Base-by-base conservation (phyloP, 148 eudicot species). In the Rhododendron henanense region DNA sequence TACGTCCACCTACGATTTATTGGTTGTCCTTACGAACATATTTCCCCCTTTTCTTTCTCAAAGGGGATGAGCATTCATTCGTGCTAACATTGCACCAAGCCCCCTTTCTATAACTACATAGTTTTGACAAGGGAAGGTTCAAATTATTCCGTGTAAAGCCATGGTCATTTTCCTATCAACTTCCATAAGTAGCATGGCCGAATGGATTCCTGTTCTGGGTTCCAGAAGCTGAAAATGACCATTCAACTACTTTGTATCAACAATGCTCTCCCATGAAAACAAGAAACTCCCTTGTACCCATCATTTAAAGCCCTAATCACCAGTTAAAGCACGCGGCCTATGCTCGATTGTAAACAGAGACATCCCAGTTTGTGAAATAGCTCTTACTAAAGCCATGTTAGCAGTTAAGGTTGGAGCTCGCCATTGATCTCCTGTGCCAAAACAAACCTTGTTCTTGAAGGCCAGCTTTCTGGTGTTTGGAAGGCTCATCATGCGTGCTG, bases 361-460 rank as follows among this genome's bases (percentile, higher is more conserved):
- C 97, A 96, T 92, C 78, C 98, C 98, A 0, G 98, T 95, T 90
- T 96, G 99, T 75, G 94, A 91, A 84, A 96, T 88, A 79, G 99
- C 99, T 91, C 99, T 93, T 44, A 93, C 95, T 86, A 95, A 96
- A 85, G 92, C 98, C 97, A 94, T 92, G 85, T 95, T 96, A 78
- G 99, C 98, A 23, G 98, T 94, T 90, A 96, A 87, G 79, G 99
- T 94, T 78, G 94, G 97, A 83, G 95, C 97, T 83, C 88, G 85
- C 93, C 93, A 92, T 76, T 87, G 84, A 89, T 96, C 99, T 69
- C 99, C 99, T 10, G 96, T 95, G 67, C 99, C 99, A 91, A 96
- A 96, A 83, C 93, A 89, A 85, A 95, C 88, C 87, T 96, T 96
- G 90, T 96, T 96, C 89, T 96, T 96, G 85, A 89, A 79, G 53